Evolutionary conservation across 495 filamentous ascomycete species (phyloP).

Genomic region (Opeltia flavorubescens): DNA sequence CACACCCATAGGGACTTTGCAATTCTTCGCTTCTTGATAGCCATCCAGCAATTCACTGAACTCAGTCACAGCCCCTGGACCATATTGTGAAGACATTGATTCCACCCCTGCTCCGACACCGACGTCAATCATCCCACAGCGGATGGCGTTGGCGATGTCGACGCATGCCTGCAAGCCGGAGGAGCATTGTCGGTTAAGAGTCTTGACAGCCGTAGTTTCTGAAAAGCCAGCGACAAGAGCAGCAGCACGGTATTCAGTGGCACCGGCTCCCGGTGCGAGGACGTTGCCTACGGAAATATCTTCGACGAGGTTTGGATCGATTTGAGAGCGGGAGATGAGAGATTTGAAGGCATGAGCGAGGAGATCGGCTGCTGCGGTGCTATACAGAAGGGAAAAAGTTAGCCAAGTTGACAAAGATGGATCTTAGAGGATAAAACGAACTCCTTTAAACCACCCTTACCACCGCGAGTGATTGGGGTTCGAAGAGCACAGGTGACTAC

Average conservation of each 20-base stretch:
- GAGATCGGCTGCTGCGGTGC: conserved; percentile 66
- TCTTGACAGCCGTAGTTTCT: conserved; percentile 64
- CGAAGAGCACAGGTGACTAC: conserved; percentile 89
- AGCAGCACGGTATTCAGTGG: conserved; percentile 92
- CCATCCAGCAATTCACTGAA: conserved; percentile 85
- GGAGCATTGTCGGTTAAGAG: conserved; percentile 83
- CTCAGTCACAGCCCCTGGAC: conserved; percentile 77
- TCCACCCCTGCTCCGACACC: conserved; percentile 95
- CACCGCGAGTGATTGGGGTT: conserved; percentile 81
- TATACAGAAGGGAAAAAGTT: neutral
- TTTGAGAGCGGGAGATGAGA: conserved; percentile 67
- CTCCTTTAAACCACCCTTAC: conserved; percentile 91
- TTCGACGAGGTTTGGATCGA: conserved; percentile 73
- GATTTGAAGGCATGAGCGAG: conserved; percentile 71
- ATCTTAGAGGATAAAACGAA: conserved; percentile 1
- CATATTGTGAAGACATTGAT: conserved; percentile 74
- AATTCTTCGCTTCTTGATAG: conserved; percentile 75
- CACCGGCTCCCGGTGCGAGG: conserved; percentile 82
- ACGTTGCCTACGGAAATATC: conserved; percentile 89
- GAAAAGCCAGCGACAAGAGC: conserved; percentile 86
- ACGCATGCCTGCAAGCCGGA: conserved; percentile 79
- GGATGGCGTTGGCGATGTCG: conserved; percentile 85
- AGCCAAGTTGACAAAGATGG: neutral
- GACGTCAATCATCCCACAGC: conserved; percentile 82
- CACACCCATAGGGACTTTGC: conserved; percentile 95